phyloP scores from a whole-genome alignment of 148 eudicot species.

The Heliosperma pusillum region DNA sequence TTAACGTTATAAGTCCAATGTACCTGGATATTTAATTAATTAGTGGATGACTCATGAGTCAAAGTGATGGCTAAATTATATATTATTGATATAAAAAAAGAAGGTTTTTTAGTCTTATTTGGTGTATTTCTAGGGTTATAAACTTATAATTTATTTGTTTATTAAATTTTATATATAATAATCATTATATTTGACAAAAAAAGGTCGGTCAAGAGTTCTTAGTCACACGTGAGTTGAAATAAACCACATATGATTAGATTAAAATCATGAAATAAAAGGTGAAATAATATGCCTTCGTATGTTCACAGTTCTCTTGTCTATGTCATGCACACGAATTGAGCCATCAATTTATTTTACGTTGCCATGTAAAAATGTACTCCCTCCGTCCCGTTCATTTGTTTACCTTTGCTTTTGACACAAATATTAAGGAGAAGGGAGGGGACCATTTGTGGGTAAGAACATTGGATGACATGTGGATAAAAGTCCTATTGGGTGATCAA shows the following conservation, averaged over 20 bases:
- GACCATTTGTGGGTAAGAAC: too few relatives aligned
- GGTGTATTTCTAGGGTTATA: conserved; percentile 3
- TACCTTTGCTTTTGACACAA: too few relatives aligned
- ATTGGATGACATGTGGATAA: too few relatives aligned
- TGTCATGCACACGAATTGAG: background rate
- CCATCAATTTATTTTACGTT: background rate
- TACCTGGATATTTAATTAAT: conserved; percentile 39
- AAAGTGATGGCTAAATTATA: conserved; percentile 49
- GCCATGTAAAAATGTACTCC: background rate
- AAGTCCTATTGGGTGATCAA: too few relatives aligned
- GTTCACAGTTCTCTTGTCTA: background rate
- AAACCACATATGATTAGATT: background rate
- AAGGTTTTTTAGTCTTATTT: background rate
- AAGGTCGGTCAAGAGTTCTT: conserved; percentile 21
- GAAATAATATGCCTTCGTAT: background rate
- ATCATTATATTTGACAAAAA: background rate
- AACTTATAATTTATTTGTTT: background rate
- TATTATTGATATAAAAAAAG: conserved; percentile 12
- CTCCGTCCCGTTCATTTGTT: too few relatives aligned
- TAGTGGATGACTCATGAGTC: conserved; percentile 30
- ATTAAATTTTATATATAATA: background rate
- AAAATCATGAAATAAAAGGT: background rate
- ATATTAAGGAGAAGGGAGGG: too few relatives aligned
- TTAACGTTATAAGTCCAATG: conserved; percentile 34
- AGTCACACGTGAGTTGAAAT: conserved; percentile 25